Conservation (phyloP, 106 monocot genomes). For the Gastrodia elata region DNA sequence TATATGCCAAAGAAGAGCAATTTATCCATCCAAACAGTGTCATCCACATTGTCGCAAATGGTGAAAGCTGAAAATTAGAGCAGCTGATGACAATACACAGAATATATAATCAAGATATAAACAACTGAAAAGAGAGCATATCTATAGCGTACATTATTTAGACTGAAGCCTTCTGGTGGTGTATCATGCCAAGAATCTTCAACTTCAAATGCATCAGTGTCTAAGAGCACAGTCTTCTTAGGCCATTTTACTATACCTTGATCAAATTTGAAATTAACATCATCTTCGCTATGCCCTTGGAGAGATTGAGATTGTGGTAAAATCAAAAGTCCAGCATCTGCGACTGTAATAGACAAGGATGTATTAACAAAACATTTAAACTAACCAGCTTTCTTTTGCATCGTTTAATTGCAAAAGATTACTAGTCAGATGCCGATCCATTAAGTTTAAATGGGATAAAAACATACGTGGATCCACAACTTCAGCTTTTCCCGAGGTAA, state of each 20-base stretch:
- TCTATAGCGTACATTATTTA: slow-evolving; percentile 41
- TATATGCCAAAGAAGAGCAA: slow-evolving; percentile 64
- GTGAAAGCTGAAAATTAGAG: slow-evolving; percentile 52
- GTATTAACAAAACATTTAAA: neutral
- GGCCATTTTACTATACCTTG: slow-evolving; percentile 72
- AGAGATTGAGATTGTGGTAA: slow-evolving; percentile 30
- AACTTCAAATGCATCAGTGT: slow-evolving; percentile 79
- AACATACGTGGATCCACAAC: slow-evolving; percentile 62
- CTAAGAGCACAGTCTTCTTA: slow-evolving; percentile 76
- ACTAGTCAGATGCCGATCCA: neutral
- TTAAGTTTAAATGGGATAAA: neutral
- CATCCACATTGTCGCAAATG: slow-evolving; percentile 90
- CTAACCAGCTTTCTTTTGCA: neutral
- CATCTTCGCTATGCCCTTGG: slow-evolving; percentile 15
- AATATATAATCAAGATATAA: slow-evolving; percentile 1
- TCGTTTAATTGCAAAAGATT: neutral
- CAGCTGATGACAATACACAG: neutral
- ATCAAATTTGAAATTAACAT: slow-evolving; percentile 40
- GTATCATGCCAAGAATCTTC: slow-evolving; percentile 94
- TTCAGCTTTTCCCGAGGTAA: slow-evolving; percentile 50
- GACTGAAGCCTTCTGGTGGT: slow-evolving; percentile 76
- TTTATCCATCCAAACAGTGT: slow-evolving; percentile 84
- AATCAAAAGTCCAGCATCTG: slow-evolving; percentile 69
- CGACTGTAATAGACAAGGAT: slow-evolving; percentile 23
- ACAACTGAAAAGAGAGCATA: neutral